Evolutionary conservation across 163 green algal genomes (phyloP).

Genomic region (Scenedesmus sp.): DNA sequence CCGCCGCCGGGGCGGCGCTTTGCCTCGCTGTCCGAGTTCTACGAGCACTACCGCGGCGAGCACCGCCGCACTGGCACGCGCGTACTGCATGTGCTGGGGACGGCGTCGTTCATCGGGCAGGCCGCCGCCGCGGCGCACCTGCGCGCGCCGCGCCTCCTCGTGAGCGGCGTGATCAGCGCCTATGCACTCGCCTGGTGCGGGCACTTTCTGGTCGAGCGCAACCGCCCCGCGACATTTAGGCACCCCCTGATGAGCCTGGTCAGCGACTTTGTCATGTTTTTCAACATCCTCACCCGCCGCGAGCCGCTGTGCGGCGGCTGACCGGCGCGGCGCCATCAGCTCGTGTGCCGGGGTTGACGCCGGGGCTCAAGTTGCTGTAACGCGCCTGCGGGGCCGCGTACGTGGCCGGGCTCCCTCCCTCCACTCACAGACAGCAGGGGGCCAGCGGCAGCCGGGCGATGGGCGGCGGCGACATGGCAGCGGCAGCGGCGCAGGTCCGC

Average conservation of each 20-base stretch:
- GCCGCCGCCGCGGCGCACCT: slow-evolving; percentile 21
- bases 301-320: slow-evolving; percentile 28
- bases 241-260: slow-evolving; percentile 61
- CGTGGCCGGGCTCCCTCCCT: too few relatives aligned
- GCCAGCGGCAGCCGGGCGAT: too few relatives aligned
- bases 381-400: too few relatives aligned
- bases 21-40: slow-evolving; percentile 54
- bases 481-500: too few relatives aligned
- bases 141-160: slow-evolving; percentile 29
- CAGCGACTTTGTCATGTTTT: slow-evolving; percentile 56
- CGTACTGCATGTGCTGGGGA: slow-evolving; percentile 62
- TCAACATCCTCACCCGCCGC: slow-evolving; percentile 48
- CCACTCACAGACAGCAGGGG: too few relatives aligned
- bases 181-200: slow-evolving; percentile 65
- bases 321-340: too few relatives aligned
- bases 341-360: too few relatives aligned
- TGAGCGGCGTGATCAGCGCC: slow-evolving; percentile 33
- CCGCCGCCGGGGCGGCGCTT: too few relatives aligned
- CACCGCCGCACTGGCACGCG: slow-evolving; percentile 51
- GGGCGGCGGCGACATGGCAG: too few relatives aligned
- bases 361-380: too few relatives aligned
- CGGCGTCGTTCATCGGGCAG: slow-evolving; percentile 43
- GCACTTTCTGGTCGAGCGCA: slow-evolving; percentile 69
- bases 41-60: slow-evolving; percentile 51
- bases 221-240: slow-evolving; percentile 69